Base-by-base conservation (phyloP, 257 asterid genomes). In the Gentiana macrophylla region DNA sequence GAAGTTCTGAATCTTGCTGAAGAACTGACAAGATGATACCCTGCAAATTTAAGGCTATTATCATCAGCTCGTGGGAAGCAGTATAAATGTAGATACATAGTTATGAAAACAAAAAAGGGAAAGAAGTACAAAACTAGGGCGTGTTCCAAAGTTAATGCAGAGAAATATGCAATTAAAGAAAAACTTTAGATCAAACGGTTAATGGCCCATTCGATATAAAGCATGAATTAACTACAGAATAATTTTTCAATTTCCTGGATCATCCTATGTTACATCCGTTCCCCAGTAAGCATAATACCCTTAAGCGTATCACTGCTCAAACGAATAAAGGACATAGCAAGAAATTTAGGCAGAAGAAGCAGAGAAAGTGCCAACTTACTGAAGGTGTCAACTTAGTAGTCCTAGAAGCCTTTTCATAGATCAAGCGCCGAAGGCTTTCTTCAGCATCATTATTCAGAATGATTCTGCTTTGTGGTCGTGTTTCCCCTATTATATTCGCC, bases 1-100 rank as follows among this genome's bases (percentile, higher is more conserved):
- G 95, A 63, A 77, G 73, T 77, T 87, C 95, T 67, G 93, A 74
- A 68, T 81, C 94, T 78, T 84, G 95, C 74, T 81, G 96, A 70
- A 92, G 97, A 67, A 92, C 73, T 49, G 97, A 88, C 56, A 83
- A 75, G 66, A 88, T 75, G 59, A 83, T 79, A 65, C 94, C 95
- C 98, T 91, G 84, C 78, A 76, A 74, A 44, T 73, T 66, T 41
- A 41, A 41, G 9, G 6, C 9, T 41, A 5, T 41, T 41, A 41
- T 41, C 46, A n/a, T n/a, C n/a, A 41, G 46, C 46, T 41, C 46
- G 9, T 10, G 6, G 46, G 46, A 2, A 5, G 46, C 46, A 41
- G 9, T 38, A 38, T 38, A 38, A 3, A 38, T 38, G 8, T 38
- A 38, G 4, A 38, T 38, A 38, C 8, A 38, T 38, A 38, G 4